A percentile compares a stretch with the other conserved stretches of the same genome.
phyloP scores from a whole-genome alignment of 148 eudicot genomes.

The Mesembryanthemum crystallinum region DNA sequence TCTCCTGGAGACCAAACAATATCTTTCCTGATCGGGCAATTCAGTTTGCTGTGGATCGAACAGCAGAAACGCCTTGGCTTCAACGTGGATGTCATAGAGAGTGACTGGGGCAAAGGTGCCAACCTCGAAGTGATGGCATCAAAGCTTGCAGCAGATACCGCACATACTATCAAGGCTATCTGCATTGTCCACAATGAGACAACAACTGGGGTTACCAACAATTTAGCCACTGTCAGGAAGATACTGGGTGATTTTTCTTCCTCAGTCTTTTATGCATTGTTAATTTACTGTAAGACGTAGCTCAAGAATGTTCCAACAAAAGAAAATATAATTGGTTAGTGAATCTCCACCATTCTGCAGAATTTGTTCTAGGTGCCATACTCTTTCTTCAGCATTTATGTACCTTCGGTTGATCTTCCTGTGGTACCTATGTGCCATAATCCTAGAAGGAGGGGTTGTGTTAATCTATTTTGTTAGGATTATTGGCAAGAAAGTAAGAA shows the following conservation, averaged over 20 bases:
- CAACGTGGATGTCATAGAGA: conserved; percentile 89
- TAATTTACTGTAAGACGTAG: not conserved
- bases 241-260: conserved; percentile 58
- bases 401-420: no score
- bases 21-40: conserved; percentile 91
- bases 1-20: conserved; percentile 87
- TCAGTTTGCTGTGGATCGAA: conserved; percentile 98
- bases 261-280: not conserved
- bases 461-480: no score
- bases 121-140: conserved; percentile 81
- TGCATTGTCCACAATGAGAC: conserved; percentile 99
- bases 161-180: conserved; percentile 87
- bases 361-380: no score
- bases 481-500: no score
- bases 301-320: not conserved
- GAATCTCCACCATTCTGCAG: not conserved
- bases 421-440: no score
- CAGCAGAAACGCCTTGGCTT: conserved; percentile 95
- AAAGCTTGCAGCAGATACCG: conserved; percentile 69
- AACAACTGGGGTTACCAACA: conserved; percentile 98
- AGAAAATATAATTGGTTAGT: not conserved
- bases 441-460: no score
- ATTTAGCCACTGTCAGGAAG: conserved; percentile 83
- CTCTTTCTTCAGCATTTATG: no score
- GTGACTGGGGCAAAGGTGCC: conserved; percentile 98